Base-by-base conservation (phyloP, 208 protist genomes). In the Acanthamoeba triangularis region DNA sequence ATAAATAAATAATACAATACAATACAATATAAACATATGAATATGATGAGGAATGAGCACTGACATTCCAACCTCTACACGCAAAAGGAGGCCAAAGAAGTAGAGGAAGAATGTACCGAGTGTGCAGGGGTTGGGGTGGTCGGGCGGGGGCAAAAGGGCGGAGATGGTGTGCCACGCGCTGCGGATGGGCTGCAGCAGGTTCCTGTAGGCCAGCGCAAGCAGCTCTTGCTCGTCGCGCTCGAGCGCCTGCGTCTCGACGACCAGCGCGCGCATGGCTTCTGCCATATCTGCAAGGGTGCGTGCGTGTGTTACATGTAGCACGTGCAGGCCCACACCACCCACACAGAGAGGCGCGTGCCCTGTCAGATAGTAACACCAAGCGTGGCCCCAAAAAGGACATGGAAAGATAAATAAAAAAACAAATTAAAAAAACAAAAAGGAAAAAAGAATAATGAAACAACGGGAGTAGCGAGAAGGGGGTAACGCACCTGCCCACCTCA, bases 241-340 rank as follows among this genome's bases (percentile, higher is more conserved):
- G 11, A 78, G 37, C 16, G 6, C 33, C 30, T 18, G 33, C 33
- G 33, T 78, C 20, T 78, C 69, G 7, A 14, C 7, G 30, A 41
- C 37, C 69, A 78, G 30, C 30, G n/a, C 11, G 16, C 37, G 69
- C 69, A 78, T 44, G 37, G 69, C 69, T 8, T 30, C 69, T 44
- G 69, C 37, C 69, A 78, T 78, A n/a, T 78, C 69, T 78, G 69
- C 69, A 67, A 18, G 61, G n/a, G n/a, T n/a, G n/a, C n/a, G n/a
- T n/a, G n/a, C n/a, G n/a, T n/a, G 18, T 30, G 23, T 16, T 8
- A 14, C 23, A 6, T 30, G 33, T 16, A 74, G 65, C 13, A 44
- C n/a, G 20, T 25, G n/a, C n/a, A n/a, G 69, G 23, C 11, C n/a
- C 5, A 25, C 11, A 72, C 65, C n/a, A n/a, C n/a, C n/a, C n/a